These are phyloP conservation scores for Coemansia sp. DNA, from an alignment of 192 early-diverging fungal species.

Conservation along the genomic window DNA sequence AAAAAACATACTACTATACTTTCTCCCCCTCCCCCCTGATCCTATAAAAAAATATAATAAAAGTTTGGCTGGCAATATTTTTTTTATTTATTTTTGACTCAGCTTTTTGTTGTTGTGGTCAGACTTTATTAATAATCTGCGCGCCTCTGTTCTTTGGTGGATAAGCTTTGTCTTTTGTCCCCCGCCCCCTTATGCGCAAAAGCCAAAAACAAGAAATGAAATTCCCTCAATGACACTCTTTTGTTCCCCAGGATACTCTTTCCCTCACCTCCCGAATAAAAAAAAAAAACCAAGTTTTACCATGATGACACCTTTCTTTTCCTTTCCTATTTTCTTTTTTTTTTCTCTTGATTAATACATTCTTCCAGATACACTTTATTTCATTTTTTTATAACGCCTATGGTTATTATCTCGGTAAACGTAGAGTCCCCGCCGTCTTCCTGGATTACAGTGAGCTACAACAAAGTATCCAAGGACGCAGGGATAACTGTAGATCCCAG, in stretches of 20 bases:
- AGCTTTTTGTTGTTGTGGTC: not conserved
- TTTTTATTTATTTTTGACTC: not conserved
- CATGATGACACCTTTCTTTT: not conserved
- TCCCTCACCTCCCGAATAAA: not conserved
- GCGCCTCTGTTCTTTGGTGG: no score
- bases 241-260: not conserved
- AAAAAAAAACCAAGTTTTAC: not conserved
- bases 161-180: no score
- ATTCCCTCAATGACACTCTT: not conserved
- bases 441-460: not conserved
- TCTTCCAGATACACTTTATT: not conserved
- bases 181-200: not conserved
- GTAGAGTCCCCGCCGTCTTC: not conserved
- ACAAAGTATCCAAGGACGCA: not conserved
- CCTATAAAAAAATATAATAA: not conserved
- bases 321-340: not conserved
- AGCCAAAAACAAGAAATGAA: not conserved
- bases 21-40: not conserved
- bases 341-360: not conserved
- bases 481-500: not conserved
- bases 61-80: not conserved
- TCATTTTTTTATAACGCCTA: not conserved
- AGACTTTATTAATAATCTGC: not conserved
- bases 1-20: not conserved
- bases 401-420: not conserved